Evolutionary conservation across 2,329 filamentous ascomycete species (phyloP).

Genomic region (Rutstroemia sp.): DNA sequence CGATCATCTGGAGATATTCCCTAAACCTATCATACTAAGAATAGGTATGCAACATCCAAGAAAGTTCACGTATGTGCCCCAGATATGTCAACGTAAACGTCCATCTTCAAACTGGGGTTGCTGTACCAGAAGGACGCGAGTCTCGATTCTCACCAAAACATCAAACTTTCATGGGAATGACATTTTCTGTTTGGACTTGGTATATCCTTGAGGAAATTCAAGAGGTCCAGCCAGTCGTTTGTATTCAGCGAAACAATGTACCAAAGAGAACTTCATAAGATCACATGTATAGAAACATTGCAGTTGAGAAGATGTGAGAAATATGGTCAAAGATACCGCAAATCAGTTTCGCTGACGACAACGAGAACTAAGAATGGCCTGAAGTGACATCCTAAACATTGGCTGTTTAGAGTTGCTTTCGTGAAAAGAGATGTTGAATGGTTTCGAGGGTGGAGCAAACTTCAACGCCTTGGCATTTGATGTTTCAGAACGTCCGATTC

Average conservation of each 20-base stretch:
- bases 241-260: neutral
- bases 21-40: neutral
- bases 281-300: neutral
- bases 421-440: neutral
- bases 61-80: neutral
- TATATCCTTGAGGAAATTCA: neutral
- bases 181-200: neutral
- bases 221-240: neutral
- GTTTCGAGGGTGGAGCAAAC: neutral
- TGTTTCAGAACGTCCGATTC: neutral
- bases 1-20: neutral
- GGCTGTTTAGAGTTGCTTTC: too few species aligned
- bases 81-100: neutral
- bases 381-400: too few species aligned
- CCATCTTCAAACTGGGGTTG: neutral
- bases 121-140: neutral
- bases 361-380: neutral
- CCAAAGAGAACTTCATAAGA: neutral
- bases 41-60: neutral
- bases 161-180: neutral
- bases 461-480: neutral
- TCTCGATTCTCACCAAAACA: neutral
- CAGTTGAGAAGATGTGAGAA: neutral
- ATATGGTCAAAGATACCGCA: neutral
- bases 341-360: conserved; percentile 6